phyloP scores from a whole-genome alignment of 148 eudicot species.

The Tetragonia tetragonoides region DNA sequence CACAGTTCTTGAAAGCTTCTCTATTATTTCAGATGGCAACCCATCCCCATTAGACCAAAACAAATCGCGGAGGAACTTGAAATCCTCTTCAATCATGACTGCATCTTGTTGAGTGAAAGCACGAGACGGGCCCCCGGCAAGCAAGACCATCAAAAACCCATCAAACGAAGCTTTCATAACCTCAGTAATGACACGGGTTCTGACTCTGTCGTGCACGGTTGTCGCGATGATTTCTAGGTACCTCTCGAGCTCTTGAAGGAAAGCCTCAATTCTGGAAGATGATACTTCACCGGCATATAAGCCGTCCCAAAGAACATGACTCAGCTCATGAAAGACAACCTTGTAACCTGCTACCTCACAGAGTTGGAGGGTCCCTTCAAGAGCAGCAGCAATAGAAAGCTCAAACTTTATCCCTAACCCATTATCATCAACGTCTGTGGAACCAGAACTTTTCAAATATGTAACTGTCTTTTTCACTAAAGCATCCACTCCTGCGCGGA shows the following conservation, averaged over 20 bases:
- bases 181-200: slow-evolving; percentile 73
- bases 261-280: slow-evolving; percentile 67
- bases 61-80: slow-evolving; percentile 60
- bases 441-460: slow-evolving; percentile 49
- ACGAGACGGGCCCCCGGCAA: slow-evolving; percentile 95
- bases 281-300: slow-evolving; percentile 65
- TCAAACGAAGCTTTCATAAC: slow-evolving; percentile 89
- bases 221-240: slow-evolving; percentile 62
- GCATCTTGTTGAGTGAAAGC: slow-evolving; percentile 55
- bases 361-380: slow-evolving; percentile 66
- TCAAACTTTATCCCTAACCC: slow-evolving; percentile 48
- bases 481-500: slow-evolving; percentile 61
- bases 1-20: slow-evolving; percentile 47
- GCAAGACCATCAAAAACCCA: slow-evolving; percentile 80
- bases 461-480: slow-evolving; percentile 56
- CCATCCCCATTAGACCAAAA: slow-evolving; percentile 97
- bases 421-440: slow-evolving; percentile 30
- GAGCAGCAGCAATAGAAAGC: slow-evolving; percentile 58
- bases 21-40: slow-evolving; percentile 68
- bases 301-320: slow-evolving; percentile 60
- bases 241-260: slow-evolving; percentile 69
- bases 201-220: slow-evolving; percentile 70
- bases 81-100: slow-evolving; percentile 62
- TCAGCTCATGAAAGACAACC: slow-evolving; percentile 62
- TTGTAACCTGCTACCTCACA: slow-evolving; percentile 70